Evolutionary conservation across 2,329 filamentous ascomycete species (phyloP), one percentile per base, ranked within the genome.

Genomic region (Byssoonygena ceratinophila): DNA sequence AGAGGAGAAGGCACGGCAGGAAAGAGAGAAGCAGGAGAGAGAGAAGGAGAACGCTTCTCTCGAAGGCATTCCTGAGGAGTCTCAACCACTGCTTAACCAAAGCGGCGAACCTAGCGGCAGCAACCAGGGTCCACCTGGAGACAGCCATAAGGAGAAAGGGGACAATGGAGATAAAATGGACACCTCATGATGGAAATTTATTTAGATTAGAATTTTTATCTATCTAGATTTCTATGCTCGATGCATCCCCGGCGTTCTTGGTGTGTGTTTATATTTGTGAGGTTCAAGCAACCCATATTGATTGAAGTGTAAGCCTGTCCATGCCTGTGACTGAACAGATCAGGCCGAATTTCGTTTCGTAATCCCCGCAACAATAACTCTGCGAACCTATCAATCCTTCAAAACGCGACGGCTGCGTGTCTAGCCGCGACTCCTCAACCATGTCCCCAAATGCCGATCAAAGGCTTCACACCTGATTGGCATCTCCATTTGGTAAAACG

Each of bases 401-500:
- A 29, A 29, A 29, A 9, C 5, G 37, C n/a, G n/a, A n/a, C n/a
- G n/a, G n/a, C n/a, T n/a, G n/a, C 73, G 12, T 23, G 20, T 25
- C 66, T 76, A 78, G 57, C 74, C 68, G 57, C 77, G 71, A 49
- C 71, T 72, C 65, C 87, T 82, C 62, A 95, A 81, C 70, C 90
- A 94, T 34, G 83, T 86, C 59, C 80, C 78, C 58, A 96, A 68
- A 68, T 87, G 87, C 61, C 90, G 78, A 68, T 98, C 92, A 73
- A 96, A 98, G 61, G 88, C 85, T 65, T 97, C 92, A 71, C 92
- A 95, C 56, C 92, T 78, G 51, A 98, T 82, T 5, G 92, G 92
- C 90, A 97, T 98, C 73, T 98, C 92, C 53, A 95, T 76, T 64
- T 92, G 90, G 72, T 97, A 97, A 66, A 98, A 98, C 0, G 92